Conservation (phyloP, 306 rosid genomes). For the Mucuna pruriens region DNA sequence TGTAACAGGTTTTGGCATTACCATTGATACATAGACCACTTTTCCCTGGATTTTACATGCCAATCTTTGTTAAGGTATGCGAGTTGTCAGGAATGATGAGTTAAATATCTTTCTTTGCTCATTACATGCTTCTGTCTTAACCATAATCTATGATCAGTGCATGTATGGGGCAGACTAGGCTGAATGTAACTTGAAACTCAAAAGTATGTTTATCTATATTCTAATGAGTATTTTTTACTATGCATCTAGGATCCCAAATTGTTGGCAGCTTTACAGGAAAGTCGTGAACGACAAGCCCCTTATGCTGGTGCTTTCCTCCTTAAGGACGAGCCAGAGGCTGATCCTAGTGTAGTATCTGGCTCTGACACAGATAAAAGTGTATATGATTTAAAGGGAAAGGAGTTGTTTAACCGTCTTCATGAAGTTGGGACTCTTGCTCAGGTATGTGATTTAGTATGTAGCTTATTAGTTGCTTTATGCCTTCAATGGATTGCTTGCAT, state of each 20-base stretch:
- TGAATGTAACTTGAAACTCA: constrained; percentile 23
- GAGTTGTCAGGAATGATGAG: constrained; percentile 27
- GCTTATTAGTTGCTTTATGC: constrained; percentile 26
- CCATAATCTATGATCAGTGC: constrained; percentile 25
- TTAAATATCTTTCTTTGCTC: background rate
- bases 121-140: constrained; percentile 23
- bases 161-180: constrained; percentile 2
- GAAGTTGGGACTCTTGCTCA: constrained; percentile 99
- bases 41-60: constrained; percentile 99
- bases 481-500: constrained; percentile 16
- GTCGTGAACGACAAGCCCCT: constrained; percentile 92
- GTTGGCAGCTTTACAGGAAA: constrained; percentile 92
- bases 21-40: constrained; percentile 97
- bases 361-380: constrained; percentile 78
- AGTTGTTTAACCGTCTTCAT: constrained; percentile 84
- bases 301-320: constrained; percentile 98
- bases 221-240: constrained; percentile 36
- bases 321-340: constrained; percentile 88
- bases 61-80: constrained; percentile 90
- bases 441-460: constrained; percentile 49
- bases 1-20: constrained; percentile 88
- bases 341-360: constrained; percentile 72
- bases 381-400: constrained; percentile 82
- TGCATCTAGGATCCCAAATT: constrained; percentile 83
- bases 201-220: background rate